Evolutionary conservation across 2,329 filamentous ascomycete species (phyloP), one percentile per base, ranked within the genome.

Genomic region (Beauveria sp.): DNA sequence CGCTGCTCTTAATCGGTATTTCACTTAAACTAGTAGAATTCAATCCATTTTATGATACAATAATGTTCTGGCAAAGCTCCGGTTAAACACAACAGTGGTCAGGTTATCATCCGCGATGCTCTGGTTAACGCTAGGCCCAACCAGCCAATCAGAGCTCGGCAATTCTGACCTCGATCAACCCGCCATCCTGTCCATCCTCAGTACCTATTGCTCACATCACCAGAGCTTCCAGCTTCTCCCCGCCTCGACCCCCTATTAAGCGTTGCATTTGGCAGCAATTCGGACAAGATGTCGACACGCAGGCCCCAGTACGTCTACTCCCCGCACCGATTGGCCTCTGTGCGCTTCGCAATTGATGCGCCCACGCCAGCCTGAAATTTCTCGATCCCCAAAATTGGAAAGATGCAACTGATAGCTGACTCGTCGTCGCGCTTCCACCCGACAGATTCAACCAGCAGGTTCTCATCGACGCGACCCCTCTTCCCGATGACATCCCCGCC

Each of bases 401-500:
- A 46, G 18, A 41, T 20, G 20, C n/a, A 40, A 51, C 41, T 2
- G 51, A 54, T 10, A 63, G 66, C 73, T 70, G 65, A 72, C 67
- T 61, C n/a, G 46, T 56, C 22, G 28, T 24, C 55, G 14, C 51
- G n/a, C 37, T 22, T 6, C 34, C 34, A 16, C 14, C 16, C 22
- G 66, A 67, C 73, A 97, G 94, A 76, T 97, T 97, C 88, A 92
- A 91, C 80, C 91, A 96, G 80, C 82, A 92, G 75, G 83, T 90
- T 80, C 90, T 97, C 78, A 85, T 94, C 81, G 94, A 99, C 83
- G 94, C 91, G 72, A 96, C 94, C 68, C 93, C 94, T 71, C 89
- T 99, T 72, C 94, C 94, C 67, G 87, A 91, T 73, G 83, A 88
- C 71, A 92, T 99, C 76, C 94, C 94, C 71, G 87, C 91, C 73